Base-by-base conservation (phyloP, 768 basidiomycete species). In the Dacryopinax primogenitus region DNA sequence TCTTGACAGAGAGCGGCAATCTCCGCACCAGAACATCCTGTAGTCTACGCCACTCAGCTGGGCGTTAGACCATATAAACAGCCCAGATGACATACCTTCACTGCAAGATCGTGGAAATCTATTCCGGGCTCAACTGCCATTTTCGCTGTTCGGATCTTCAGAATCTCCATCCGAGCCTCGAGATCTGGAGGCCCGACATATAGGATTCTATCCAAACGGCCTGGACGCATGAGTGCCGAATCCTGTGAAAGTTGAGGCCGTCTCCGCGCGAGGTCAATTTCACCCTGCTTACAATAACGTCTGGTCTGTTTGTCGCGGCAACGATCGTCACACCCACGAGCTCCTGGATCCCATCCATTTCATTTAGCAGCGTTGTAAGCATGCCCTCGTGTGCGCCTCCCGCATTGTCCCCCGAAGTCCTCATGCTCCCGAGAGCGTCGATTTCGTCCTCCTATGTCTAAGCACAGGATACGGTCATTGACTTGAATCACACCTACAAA, bases 271-370 rank as follows among this genome's bases (percentile, higher is more conserved):
- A 62, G 41, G 61, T 26, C 32, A n/a, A 47, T 36, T 62, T 30
- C 28, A 21, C 63, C 66, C 41, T 47, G 80, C 90, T 73, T 67
- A 89, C 88, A 44, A 96, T 85, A n/a, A 85, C 84, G 67, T 96
- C 93, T 7, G 96, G 96, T 65, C 94, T 77, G 73, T 99, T 98
- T 13, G 96, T 99, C 0, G 96, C 96, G 1, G 92, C 96, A 11
- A 99, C 83, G 34, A 97, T 84, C 0, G 91, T 94, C n/a, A 99
- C 96, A 0, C 94, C 93, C 18, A 88, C 79, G 21, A 98, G 79
- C 75, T 95, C 92, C 75, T 97, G 91, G 0, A 98, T 89, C 21
- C 96, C 96, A 72, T 98, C 96, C 92, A 98, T 98, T 73, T 99
- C 96, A 72, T 95, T 98, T 65, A 99, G 74, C 13, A 99, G 79